Base-by-base conservation (phyloP, 129 eudicot species). In the Ambrosia trifida region DNA sequence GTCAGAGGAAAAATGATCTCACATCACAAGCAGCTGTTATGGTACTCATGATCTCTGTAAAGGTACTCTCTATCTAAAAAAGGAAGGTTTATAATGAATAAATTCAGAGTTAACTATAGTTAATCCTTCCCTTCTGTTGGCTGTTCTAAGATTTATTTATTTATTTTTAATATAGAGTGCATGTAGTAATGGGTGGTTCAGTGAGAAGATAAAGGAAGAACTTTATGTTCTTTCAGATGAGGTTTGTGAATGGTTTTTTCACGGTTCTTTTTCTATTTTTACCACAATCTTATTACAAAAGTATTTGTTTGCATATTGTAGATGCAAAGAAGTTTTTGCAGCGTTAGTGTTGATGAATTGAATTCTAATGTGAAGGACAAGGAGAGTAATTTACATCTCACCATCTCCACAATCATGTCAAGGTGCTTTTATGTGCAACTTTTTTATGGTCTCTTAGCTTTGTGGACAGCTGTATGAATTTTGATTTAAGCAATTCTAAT, bases 21-120 rank as follows among this genome's bases (percentile, higher is more conserved):
- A n/a, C 64, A 38, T 67, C 79, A 66, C 96, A 68, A 79, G 94
- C 98, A 41, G 84, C 89, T 40, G 65, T 83, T 51, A 86, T 91
- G 96, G 94, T 89, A 57, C 88, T 91, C 68, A 81, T 91, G 91
- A 85, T 91, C 44, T 88, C 98, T 41, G 86, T 91, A 41, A 91
- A 91, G 96, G 98, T 91, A 88, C 70, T 7, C 14, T 40, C 30
- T 5, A 31, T 73, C 33, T 59, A 31, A 31, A 59, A 3, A 8
- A 7, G 65, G 43, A 32, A 59, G 65, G 20, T 59, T 59, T 59
- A 59, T 59, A 32, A 59, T 59, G 65, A 59, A 49, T 14, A 11
- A 49, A 5, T 17, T 43, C 43, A 11, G 49, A 28, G 28, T 40
- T 7, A 11, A 24, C 38, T 4, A 57, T 57, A 57, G 35, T 57